phyloP scores from a whole-genome alignment of 2,329 filamentous ascomycete genomes.

The Proliferodiscus dingleyae region DNA sequence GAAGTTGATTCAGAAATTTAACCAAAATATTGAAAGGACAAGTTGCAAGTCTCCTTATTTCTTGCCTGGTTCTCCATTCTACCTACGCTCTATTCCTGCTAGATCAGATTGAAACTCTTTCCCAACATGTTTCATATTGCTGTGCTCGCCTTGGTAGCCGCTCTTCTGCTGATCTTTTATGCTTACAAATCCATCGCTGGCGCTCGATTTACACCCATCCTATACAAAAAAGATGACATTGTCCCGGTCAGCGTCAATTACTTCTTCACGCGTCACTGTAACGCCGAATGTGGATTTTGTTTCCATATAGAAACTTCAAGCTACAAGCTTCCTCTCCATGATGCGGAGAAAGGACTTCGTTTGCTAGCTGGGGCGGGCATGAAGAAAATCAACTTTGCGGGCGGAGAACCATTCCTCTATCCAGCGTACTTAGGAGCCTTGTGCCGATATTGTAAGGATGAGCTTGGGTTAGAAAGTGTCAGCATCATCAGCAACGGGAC shows the following conservation, averaged over 20 bases:
- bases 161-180: background rate
- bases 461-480: slow-evolving; percentile 44
- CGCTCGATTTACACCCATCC: background rate
- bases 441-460: slow-evolving; percentile 43
- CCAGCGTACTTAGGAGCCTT: slow-evolving; percentile 39
- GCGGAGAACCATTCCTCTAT: slow-evolving; percentile 51
- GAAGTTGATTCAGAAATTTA: background rate
- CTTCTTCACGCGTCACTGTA: slow-evolving; percentile 43
- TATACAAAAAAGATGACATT: background rate
- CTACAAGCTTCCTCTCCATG: slow-evolving; percentile 36
- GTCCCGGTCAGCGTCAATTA: slow-evolving; percentile 43
- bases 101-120: background rate
- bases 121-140: background rate
- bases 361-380: slow-evolving; percentile 47
- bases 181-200: background rate
- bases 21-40: background rate
- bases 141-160: background rate
- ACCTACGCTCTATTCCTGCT: background rate
- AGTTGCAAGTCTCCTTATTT: background rate
- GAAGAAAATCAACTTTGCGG: slow-evolving; percentile 52
- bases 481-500: slow-evolving; percentile 52
- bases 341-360: slow-evolving; percentile 41
- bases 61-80: background rate
- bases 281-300: slow-evolving; percentile 48
- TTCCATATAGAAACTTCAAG: slow-evolving; percentile 51